These are phyloP conservation scores for Aspergillus clavatus DNA, from an alignment of 2,329 filamentous ascomycete genomes.

Conservation along the genomic window DNA sequence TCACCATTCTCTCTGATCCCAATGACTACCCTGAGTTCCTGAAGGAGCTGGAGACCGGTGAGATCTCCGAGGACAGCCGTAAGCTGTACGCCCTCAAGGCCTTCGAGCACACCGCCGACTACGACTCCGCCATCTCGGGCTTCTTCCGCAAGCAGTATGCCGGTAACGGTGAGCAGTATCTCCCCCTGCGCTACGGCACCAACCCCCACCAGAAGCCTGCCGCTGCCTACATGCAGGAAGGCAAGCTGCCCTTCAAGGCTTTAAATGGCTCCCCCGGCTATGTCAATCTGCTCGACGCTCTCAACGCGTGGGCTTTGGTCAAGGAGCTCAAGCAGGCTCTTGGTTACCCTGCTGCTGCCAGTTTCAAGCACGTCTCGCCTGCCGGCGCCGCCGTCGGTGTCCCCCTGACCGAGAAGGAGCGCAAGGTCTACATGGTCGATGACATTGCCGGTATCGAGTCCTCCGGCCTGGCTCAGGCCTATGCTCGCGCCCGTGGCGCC, in stretches of 20 bases:
- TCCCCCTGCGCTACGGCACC: constrained; percentile 85
- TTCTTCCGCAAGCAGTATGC: constrained; percentile 99
- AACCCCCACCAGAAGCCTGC: constrained; percentile 99
- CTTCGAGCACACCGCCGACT: constrained; percentile 96
- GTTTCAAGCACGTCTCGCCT: constrained; percentile 98
- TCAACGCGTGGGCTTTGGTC: constrained; percentile 95
- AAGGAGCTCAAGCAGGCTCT: constrained; percentile 92
- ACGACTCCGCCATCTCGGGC: constrained; percentile 87
- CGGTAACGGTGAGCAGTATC: constrained; percentile 72
- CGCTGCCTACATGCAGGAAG: constrained; percentile 69
- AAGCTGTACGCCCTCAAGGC: constrained; percentile 93
- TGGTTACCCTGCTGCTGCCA: constrained; percentile 83
- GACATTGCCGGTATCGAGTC: constrained; percentile 85
- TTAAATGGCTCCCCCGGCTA: constrained; percentile 86
- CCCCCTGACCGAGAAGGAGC: constrained; percentile 78
- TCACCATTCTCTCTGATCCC: constrained; percentile 93
- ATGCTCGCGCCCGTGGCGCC: constrained; percentile 88
- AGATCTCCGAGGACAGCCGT: constrained; percentile 78
- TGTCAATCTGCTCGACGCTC: constrained; percentile 92
- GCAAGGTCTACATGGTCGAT: constrained; percentile 97
- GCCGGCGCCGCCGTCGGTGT: constrained; percentile 93
- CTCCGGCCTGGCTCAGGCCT: constrained; percentile 85
- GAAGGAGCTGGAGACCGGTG: constrained; percentile 77
- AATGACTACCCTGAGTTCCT: constrained; percentile 92
- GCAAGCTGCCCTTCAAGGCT: constrained; percentile 87